Percentiles rank a stretch among this genome's conserved stretches.
phyloP scores from a whole-genome alignment of 345 rosid species.

The Populus nigra region DNA sequence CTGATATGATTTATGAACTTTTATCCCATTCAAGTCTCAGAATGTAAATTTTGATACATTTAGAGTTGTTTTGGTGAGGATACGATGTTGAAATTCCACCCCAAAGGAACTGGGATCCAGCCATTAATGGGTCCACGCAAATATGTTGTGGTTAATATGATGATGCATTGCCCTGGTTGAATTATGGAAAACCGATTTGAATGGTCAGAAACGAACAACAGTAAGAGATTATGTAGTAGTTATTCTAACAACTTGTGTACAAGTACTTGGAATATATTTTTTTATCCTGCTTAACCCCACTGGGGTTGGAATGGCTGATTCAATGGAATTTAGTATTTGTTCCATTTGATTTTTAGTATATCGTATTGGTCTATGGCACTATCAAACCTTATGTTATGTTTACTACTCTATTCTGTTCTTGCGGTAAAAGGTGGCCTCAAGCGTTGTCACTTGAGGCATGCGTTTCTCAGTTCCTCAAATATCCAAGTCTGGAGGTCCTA shows the following conservation, averaged over 20 bases:
- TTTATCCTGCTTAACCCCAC: conserved; percentile 1
- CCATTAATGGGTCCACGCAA: neutral
- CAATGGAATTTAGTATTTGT: neutral
- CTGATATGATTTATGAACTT: neutral
- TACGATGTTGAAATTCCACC: neutral
- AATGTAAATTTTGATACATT: neutral
- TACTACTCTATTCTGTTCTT: neutral
- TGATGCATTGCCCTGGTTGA: neutral
- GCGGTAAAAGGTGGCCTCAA: neutral
- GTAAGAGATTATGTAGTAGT: neutral
- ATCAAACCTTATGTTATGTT: neutral
- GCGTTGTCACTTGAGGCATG: neutral
- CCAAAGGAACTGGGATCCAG: neutral
- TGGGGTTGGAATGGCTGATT: neutral
- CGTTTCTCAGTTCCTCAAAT: neutral
- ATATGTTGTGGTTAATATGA: neutral
- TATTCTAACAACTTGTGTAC: neutral
- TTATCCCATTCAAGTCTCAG: neutral
- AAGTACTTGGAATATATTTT: neutral
- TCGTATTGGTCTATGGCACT: neutral
- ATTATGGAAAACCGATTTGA: neutral
- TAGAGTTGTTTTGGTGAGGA: neutral
- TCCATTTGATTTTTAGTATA: neutral
- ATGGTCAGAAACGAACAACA: neutral
- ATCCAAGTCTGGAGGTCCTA: neutral